These are phyloP conservation scores for Fomitopsis serialis DNA, from an alignment of 768 basidiomycete genomes.

Conservation along the genomic window DNA sequence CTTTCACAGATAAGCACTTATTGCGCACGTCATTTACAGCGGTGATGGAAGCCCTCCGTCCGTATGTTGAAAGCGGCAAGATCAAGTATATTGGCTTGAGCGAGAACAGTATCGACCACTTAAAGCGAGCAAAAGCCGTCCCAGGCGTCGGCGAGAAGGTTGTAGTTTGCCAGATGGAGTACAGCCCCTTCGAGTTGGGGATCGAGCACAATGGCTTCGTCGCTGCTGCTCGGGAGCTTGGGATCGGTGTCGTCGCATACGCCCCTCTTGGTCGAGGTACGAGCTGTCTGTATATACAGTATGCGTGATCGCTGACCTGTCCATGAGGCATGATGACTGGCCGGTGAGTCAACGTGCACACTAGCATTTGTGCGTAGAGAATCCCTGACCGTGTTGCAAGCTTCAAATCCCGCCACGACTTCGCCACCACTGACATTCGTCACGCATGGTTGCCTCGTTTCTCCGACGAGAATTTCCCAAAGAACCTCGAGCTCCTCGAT, in stretches of 20 bases:
- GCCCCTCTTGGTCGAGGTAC: conserved; percentile 43
- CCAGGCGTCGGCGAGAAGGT: conserved; percentile 1
- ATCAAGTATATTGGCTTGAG: conserved; percentile 30
- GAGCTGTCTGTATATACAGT: background rate
- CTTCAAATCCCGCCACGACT: conserved; percentile 19
- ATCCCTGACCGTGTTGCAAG: no score
- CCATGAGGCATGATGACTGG: background rate
- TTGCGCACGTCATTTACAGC: background rate
- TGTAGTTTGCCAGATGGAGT: conserved; percentile 25
- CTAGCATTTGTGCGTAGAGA: no score
- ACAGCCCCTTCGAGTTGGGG: conserved; percentile 30
- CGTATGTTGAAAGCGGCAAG: conserved; percentile 12
- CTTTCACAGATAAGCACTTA: background rate
- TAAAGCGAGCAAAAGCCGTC: conserved; percentile 32
- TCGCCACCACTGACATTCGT: conserved; percentile 24
- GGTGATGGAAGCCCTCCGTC: background rate
- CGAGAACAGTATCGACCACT: conserved; percentile 26
- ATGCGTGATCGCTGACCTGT: background rate
- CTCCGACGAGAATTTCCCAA: conserved; percentile 38
- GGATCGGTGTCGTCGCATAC: conserved; percentile 37
- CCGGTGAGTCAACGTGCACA: background rate
- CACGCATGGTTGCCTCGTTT: conserved; percentile 17
- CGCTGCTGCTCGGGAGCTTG: conserved; percentile 32
- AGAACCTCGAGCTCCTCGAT: conserved; percentile 32
- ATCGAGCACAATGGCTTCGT: conserved; percentile 28